Base-by-base conservation (phyloP, 208 protist genomes). In the Acanthamoeba sp. region DNA sequence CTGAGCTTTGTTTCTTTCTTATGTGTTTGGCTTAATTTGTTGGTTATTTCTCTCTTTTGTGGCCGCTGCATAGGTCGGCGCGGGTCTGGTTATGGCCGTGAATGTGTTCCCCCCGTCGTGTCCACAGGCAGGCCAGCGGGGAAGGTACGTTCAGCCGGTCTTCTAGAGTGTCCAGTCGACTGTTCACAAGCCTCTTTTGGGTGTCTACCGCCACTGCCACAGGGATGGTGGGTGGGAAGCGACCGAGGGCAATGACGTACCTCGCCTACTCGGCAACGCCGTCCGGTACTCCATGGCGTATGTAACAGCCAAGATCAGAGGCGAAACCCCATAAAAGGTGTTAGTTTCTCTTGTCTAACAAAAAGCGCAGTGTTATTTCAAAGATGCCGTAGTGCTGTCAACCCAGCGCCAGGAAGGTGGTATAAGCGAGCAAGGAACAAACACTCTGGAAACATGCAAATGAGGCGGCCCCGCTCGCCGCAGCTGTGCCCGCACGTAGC, bases 191-290 rank as follows among this genome's bases (percentile, higher is more conserved):
- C 64, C 18, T 29, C 14, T 4, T n/a, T 73, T 5, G 9, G 24
- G 64, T 36, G 12, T 36, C 18, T 1, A 40, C 6, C 76, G 45
- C n/a, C n/a, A n/a, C 24, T 4, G 1, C 0, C 27, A 2, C 42
- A 85, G 76, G 42, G 76, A 85, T 24, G 76, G 76, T 27, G 76
- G 76, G 1, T 85, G 76, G 76, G 2, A n/a, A 4, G 42, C 18
- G 16, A 36, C 1, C 0, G 40, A 50, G 32, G 76, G 42, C 42
- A 85, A 85, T 18, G 76, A 85, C 24, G 76, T 85, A 22, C 76
- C 76, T 3, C 42, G 42, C n/a, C 1, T 85, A 5, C 76, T 85
- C 0, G 0, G 29, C n/a, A 85, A 85, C n/a, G 76, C 76, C 10
- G 42, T 85, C 24, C 76, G 42, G 16, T 85, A 85, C 45, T 38